Percentiles rank a stretch among this genome's conserved stretches.
phyloP scores from a whole-genome alignment of 805 yeast genomes.

The Nakazawaea sp. region DNA sequence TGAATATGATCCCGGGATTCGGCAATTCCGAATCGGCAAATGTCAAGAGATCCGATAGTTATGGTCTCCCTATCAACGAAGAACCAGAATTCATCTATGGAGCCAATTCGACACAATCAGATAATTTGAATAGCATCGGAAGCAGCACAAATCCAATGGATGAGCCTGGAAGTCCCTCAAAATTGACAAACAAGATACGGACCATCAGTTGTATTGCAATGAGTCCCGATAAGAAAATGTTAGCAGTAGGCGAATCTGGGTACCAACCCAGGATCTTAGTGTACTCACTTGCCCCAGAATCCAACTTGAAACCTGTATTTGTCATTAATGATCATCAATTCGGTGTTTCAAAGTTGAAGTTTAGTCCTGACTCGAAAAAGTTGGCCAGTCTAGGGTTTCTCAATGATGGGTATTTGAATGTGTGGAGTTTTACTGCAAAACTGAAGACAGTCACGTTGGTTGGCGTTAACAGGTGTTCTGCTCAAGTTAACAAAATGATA shows the following conservation, averaged over 20 bases:
- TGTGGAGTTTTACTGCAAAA: constrained; percentile 40
- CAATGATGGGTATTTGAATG: constrained; percentile 59
- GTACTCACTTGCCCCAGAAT: constrained; percentile 48
- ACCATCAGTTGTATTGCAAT: constrained; percentile 51
- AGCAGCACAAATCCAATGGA: constrained; percentile 13
- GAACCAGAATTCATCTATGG: constrained; percentile 24
- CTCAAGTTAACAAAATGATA: constrained; percentile 43
- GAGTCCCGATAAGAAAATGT: constrained; percentile 42
- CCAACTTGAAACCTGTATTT: constrained; percentile 41
- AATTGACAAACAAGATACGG: constrained; percentile 33
- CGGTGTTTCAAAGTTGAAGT: constrained; percentile 49
- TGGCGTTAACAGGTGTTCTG: constrained; percentile 58
- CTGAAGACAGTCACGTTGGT: constrained; percentile 23
- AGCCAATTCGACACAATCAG: constrained; percentile 14
- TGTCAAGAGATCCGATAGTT: constrained; percentile 21
- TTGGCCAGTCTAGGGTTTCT: constrained; percentile 60
- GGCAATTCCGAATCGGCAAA: constrained; percentile 9
- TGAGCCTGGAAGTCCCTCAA: constrained; percentile 14
- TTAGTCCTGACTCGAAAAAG: constrained; percentile 50
- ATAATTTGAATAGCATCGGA: constrained; percentile 2
- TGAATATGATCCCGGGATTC: constrained; percentile 19
- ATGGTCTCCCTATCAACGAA: constrained; percentile 25
- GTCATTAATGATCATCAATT: constrained; percentile 56
- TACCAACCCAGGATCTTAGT: constrained; percentile 59
- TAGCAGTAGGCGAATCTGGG: constrained; percentile 70